Percentiles rank a stretch among this genome's conserved stretches.
Conservation (phyloP, 768 basidiomycete genomes). For the Suillus placidus region DNA sequence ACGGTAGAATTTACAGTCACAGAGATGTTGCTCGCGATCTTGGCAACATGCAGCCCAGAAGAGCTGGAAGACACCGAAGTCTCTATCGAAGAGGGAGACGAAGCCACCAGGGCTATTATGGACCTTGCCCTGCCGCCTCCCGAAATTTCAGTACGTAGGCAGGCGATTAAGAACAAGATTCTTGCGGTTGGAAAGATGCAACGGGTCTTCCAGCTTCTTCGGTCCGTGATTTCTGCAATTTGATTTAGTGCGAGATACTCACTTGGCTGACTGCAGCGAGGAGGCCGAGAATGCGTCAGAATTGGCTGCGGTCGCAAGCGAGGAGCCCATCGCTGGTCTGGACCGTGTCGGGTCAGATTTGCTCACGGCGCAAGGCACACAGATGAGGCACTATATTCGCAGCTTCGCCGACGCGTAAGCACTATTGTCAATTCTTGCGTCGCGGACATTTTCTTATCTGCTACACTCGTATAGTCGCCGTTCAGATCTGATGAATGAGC, state of each 20-base stretch:
- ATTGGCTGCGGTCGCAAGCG: conserved; percentile 43
- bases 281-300: conserved; percentile 81
- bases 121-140: conserved; percentile 38
- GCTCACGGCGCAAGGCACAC: conserved; percentile 63
- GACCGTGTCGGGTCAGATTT: conserved; percentile 50
- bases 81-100: conserved; percentile 44
- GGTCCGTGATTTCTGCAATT: conserved; percentile 50
- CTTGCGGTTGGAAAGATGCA: conserved; percentile 92
- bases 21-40: conserved; percentile 95
- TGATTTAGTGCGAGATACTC: not conserved
- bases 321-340: conserved; percentile 30
- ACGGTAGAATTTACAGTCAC: conserved; percentile 60
- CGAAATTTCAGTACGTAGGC: conserved; percentile 56
- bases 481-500: conserved; percentile 74
- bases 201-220: conserved; percentile 83
- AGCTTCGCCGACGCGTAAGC: conserved; percentile 79
- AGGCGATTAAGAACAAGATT: conserved; percentile 93
- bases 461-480: conserved; percentile 52
- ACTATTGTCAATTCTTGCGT: not conserved
- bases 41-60: conserved; percentile 92
- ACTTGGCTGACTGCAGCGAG: conserved; percentile 49
- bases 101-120: conserved; percentile 28
- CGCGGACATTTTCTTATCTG: not conserved
- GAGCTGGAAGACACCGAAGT: conserved; percentile 72
- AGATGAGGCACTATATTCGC: conserved; percentile 62